Conservation (phyloP, 2,329 filamentous ascomycete species). For the Didymosphaeria variabile region DNA sequence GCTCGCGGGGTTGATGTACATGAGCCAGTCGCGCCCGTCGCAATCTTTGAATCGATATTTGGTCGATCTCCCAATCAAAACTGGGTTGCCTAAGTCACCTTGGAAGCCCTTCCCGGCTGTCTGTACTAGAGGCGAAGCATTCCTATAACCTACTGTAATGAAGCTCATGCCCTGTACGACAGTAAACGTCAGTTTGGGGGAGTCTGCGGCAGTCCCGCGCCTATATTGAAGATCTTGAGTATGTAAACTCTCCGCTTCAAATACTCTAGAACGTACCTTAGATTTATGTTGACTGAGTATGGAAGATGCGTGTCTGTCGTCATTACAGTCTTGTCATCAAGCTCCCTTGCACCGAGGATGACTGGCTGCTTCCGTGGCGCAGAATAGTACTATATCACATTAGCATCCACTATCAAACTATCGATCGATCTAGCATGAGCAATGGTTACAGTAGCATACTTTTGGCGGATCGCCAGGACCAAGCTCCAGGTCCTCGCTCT, state of each 20-base stretch:
- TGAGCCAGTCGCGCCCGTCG: conserved; percentile 74
- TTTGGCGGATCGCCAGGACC: conserved; percentile 58
- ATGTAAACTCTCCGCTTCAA: not conserved
- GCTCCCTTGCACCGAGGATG: conserved; percentile 79
- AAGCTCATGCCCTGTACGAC: conserved; percentile 91
- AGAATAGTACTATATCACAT: conserved; percentile 69
- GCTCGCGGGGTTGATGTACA: conserved; percentile 72
- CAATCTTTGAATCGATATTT: conserved; percentile 81
- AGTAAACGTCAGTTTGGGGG: conserved; percentile 76
- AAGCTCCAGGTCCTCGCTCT: conserved; percentile 72
- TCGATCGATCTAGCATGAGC: not conserved
- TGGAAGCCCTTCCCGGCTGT: conserved; percentile 75
- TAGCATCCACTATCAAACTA: not conserved
- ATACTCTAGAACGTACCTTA: conserved; percentile 53
- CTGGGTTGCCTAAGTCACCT: conserved; percentile 63
- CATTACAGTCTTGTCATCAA: conserved; percentile 68
- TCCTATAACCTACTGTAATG: conserved; percentile 78
- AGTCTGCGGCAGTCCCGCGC: conserved; percentile 57
- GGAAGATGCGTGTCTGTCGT: conserved; percentile 62
- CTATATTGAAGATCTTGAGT: not conserved
- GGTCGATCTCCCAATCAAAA: conserved; percentile 69
- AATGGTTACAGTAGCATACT: conserved; percentile 19
- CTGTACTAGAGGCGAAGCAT: conserved; percentile 75
- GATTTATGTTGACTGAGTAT: conserved; percentile 72
- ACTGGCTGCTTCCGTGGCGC: conserved; percentile 86